These are phyloP conservation scores for Phaeomoniella chlamydospora DNA, from an alignment of 2,329 filamentous ascomycete species.

Conservation along the genomic window DNA sequence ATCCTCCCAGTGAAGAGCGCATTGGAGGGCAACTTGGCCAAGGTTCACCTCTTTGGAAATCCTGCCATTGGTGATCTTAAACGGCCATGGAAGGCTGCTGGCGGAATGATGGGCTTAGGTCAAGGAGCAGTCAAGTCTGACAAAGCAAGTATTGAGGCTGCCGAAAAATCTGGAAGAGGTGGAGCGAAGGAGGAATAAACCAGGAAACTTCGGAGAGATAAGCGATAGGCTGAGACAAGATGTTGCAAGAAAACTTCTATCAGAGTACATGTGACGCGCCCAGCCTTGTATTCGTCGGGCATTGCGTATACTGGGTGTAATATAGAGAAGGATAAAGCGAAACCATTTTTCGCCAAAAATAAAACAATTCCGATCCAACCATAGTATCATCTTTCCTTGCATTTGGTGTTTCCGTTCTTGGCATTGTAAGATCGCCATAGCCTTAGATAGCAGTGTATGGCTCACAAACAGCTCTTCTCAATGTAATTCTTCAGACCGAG, in stretches of 20 bases:
- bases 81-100: conserved; percentile 81
- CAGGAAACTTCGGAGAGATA: neutral
- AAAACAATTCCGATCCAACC: too few species aligned
- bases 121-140: conserved; percentile 67
- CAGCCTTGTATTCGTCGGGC: too few species aligned
- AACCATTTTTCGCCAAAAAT: too few species aligned
- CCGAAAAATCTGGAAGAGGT: conserved; percentile 33
- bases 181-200: conserved; percentile 36
- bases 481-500: too few species aligned
- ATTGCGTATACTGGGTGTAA: too few species aligned
- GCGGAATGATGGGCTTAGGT: conserved; percentile 67
- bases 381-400: too few species aligned
- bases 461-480: too few species aligned
- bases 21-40: conserved; percentile 87
- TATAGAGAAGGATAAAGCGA: too few species aligned
- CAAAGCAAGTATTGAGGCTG: conserved; percentile 54
- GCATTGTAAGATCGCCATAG: too few species aligned
- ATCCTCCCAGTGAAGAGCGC: conserved; percentile 96
- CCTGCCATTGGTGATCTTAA: conserved; percentile 81
- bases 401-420: too few species aligned
- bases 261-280: too few species aligned
- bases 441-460: too few species aligned
- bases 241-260: neutral
- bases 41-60: conserved; percentile 84
- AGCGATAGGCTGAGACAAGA: neutral